A percentile compares a stretch with the other conserved stretches of the same genome.
These are phyloP conservation scores for Moricandia moricandioides DNA, from an alignment of 345 rosid species.

Conservation along the genomic window DNA sequence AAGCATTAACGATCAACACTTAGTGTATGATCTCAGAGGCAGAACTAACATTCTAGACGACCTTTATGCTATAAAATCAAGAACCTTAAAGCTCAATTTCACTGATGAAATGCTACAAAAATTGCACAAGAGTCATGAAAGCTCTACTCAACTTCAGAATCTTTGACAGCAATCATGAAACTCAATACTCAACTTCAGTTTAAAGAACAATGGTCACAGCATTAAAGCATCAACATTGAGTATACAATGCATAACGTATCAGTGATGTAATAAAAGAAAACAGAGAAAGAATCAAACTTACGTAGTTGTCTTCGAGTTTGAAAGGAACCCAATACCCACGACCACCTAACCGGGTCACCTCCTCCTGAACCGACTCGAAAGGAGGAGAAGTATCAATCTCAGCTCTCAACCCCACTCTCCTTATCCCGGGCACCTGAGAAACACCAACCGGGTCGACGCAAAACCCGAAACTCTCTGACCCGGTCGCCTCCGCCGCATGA, in stretches of 20 bases:
- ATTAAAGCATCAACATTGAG: background rate
- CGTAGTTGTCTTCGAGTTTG: conserved; percentile 46
- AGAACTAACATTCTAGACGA: background rate
- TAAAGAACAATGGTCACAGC: background rate
- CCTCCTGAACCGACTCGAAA: conserved; percentile 90
- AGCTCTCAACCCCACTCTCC: conserved; percentile 58
- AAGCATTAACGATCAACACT: no score
- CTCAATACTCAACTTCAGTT: background rate
- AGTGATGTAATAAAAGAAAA: background rate
- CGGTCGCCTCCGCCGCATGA: conserved; percentile 33
- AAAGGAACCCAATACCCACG: conserved; percentile 77
- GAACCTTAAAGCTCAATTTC: no score
- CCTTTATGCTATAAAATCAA: no score
- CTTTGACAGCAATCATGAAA: background rate
- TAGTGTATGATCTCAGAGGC: background rate
- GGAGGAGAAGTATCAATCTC: conserved; percentile 96
- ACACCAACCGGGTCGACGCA: conserved; percentile 31
- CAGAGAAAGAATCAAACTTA: conserved; percentile 22
- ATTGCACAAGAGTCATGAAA: no score
- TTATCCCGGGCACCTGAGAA: conserved; percentile 43
- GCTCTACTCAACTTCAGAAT: no score
- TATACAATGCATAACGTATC: background rate
- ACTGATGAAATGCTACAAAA: no score
- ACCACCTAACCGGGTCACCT: conserved; percentile 84
- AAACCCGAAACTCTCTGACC: conserved; percentile 33